Evolutionary conservation across 2,329 filamentous ascomycete species (phyloP).

Genomic region (Tothia fuscella): DNA sequence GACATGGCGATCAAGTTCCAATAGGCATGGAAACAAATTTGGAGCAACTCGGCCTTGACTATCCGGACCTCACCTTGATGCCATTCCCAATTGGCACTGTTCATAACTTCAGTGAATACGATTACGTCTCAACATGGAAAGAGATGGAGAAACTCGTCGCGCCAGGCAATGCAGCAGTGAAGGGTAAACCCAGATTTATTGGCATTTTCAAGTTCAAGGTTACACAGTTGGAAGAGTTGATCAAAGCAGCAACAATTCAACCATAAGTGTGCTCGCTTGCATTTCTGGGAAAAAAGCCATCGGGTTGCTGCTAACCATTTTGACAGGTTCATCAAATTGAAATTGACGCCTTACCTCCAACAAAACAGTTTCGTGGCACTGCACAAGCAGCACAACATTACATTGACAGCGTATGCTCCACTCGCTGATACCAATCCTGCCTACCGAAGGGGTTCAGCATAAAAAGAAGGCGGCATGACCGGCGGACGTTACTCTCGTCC

Average conservation of each 20-base stretch:
- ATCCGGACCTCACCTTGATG: slow-evolving; percentile 29
- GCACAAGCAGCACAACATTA: slow-evolving; percentile 25
- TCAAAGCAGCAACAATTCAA: slow-evolving; percentile 4
- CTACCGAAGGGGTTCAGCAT: slow-evolving; percentile 21
- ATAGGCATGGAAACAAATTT: slow-evolving; percentile 21
- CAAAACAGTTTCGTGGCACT: slow-evolving; percentile 37
- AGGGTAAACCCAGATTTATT: slow-evolving; percentile 7
- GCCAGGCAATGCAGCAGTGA: not conserved
- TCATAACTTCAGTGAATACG: slow-evolving; percentile 1
- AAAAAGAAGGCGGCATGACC: not conserved
- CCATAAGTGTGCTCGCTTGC: slow-evolving; percentile 1
- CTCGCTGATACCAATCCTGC: slow-evolving; percentile 27
- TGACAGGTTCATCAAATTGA: slow-evolving; percentile 40
- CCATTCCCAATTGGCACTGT: slow-evolving; percentile 22
- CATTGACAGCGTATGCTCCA: slow-evolving; percentile 6
- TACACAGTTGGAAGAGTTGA: slow-evolving; percentile 1
- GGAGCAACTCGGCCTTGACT: slow-evolving; percentile 26
- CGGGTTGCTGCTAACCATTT: not conserved
- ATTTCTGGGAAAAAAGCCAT: not conserved
- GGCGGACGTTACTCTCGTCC: slow-evolving; percentile 24
- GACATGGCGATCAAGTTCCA: slow-evolving; percentile 4
- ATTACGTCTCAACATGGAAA: slow-evolving; percentile 6
- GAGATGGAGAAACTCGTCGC: slow-evolving; percentile 8
- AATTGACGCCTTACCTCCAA: slow-evolving; percentile 41
- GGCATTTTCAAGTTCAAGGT: slow-evolving; percentile 10